Evolutionary conservation across 2,329 filamentous ascomycete genomes (phyloP).

Genomic region (Aspergillus terreus): DNA sequence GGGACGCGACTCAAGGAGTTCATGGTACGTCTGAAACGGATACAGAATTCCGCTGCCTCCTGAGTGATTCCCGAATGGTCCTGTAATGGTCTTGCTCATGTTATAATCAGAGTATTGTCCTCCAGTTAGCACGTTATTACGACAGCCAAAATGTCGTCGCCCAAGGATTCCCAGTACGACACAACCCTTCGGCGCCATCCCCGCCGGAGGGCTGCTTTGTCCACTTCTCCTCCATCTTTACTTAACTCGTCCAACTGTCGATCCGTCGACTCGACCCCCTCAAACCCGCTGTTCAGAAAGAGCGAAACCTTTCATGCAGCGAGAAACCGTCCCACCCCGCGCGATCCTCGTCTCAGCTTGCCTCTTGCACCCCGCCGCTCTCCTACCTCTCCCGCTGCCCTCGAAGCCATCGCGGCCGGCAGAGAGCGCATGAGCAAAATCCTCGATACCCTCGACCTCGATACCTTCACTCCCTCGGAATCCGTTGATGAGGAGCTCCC

Average conservation of each 20-base stretch:
- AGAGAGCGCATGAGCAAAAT: conserved; percentile 66
- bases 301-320: conserved; percentile 61
- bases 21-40: too few species aligned
- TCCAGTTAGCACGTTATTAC: background rate
- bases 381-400: conserved; percentile 51
- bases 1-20: too few species aligned
- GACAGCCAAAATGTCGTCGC: conserved; percentile 27
- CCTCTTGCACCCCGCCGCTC: conserved; percentile 59
- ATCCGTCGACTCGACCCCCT: background rate
- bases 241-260: conserved; percentile 18
- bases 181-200: conserved; percentile 24
- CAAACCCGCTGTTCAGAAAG: conserved; percentile 58
- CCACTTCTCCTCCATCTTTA: conserved; percentile 24
- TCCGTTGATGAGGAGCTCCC: conserved; percentile 55
- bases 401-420: conserved; percentile 68
- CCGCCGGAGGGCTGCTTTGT: conserved; percentile 28
- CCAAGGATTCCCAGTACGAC: conserved; percentile 8
- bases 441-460: conserved; percentile 63
- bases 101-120: too few species aligned
- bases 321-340: conserved; percentile 35
- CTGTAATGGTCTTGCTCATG: too few species aligned
- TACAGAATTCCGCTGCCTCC: too few species aligned
- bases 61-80: too few species aligned
- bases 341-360: conserved; percentile 42
- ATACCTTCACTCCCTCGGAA: conserved; percentile 45